Evolutionary conservation across 768 basidiomycete species (phyloP), one percentile per base, ranked within the genome.

Genomic region (Lactarius sp.): DNA sequence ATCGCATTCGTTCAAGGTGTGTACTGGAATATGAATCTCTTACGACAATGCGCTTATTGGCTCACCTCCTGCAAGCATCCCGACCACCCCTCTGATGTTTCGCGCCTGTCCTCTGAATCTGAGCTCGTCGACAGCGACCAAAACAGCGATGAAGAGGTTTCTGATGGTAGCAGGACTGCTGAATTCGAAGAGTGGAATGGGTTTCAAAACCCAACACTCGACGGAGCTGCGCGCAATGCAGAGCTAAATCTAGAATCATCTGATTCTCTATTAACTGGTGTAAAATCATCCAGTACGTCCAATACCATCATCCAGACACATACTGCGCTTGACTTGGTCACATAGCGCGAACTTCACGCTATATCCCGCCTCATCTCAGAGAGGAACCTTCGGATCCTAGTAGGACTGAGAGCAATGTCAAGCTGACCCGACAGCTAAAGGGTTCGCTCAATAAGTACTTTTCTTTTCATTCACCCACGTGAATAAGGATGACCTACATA

Each of bases 361-460:
- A 96, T 71, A 73, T 94, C n/a, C 93, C 94, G 0, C 93, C 94
- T 1, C 85, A 90, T 69, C 75, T 93, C 2, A 82, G 92, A 37
- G 79, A 81, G 46, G 64, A 73, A 20, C 69, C 72, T n/a, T 76
- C 79, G 2, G 78, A 79, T 44, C 74, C 74, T 16, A 70, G 76
- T 31, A 70, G 65, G 49, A 71, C 75, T 2, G 79, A 80, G 64
- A 78, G 75, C 34, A 70, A 74, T 54, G 65, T 78, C 13, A 90
- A 88, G 73, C 78, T 97, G 41, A 83, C 78, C 3, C 81, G 87
- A 52, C 90, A 88, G 68, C 74, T 92, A 34, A 94, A 97, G 75
- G 95, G 94, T 71, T 75, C 94, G 18, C 80, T 97, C 53, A 97
- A 98, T 74, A 82, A 90, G 92, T 91, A 69, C 12, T 51, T 51